phyloP scores from a whole-genome alignment of 1,284 basidiomycete species.

The Cystobasidiaceae sp. region DNA sequence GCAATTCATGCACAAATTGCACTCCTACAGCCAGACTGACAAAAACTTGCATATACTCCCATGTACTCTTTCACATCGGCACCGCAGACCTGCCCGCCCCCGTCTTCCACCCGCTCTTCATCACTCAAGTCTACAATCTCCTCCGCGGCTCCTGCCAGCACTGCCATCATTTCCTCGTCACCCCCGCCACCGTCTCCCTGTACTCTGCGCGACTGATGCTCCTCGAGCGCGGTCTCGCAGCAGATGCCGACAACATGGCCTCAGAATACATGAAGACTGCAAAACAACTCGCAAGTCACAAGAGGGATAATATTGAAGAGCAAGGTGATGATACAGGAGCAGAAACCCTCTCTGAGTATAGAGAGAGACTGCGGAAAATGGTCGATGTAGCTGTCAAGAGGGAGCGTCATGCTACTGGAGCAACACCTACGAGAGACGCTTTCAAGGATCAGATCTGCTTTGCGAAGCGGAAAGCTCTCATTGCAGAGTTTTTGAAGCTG shows the following conservation, averaged over 20 bases:
- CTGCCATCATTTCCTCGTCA: conserved; percentile 88
- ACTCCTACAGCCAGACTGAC: too few relatives aligned
- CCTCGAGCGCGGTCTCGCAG: conserved; percentile 78
- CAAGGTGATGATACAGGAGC: conserved; percentile 44
- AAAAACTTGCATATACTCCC: neutral
- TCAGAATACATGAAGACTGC: conserved; percentile 49
- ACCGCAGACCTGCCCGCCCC: conserved; percentile 76
- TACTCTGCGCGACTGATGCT: conserved; percentile 83
- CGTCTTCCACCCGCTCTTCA: conserved; percentile 95
- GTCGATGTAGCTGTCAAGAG: conserved; percentile 43
- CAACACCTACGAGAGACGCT: conserved; percentile 62
- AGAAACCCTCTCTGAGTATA: conserved; percentile 46
- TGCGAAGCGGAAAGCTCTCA: conserved; percentile 75
- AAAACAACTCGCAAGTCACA: conserved; percentile 42
- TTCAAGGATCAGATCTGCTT: conserved; percentile 88
- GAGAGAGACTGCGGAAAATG: conserved; percentile 44
- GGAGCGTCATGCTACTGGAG: conserved; percentile 42
- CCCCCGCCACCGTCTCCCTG: conserved; percentile 69
- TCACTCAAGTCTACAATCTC: conserved; percentile 84
- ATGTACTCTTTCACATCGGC: neutral
- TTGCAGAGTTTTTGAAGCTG: conserved; percentile 73
- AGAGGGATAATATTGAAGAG: conserved; percentile 35
- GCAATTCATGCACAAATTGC: too few relatives aligned
- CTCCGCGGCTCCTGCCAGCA: conserved; percentile 88
- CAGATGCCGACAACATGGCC: conserved; percentile 70